A percentile compares a stretch with the other conserved stretches of the same genome.
Conservation (phyloP, 2,329 filamentous ascomycete genomes). For the Penicillium freii region DNA sequence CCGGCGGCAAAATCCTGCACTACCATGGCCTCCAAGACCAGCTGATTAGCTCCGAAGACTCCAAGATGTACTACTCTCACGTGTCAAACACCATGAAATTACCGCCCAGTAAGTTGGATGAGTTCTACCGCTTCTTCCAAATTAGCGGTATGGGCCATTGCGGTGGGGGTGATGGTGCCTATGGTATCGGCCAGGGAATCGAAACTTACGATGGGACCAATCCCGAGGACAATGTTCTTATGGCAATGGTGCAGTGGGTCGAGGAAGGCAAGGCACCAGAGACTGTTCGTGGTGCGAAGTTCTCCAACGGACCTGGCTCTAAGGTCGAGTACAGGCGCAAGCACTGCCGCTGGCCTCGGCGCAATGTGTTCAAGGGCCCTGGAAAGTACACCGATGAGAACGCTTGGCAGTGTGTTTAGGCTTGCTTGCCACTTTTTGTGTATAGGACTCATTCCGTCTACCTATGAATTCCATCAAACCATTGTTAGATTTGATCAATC, state of each 20-base stretch:
- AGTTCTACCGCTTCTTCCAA: constrained; percentile 50
- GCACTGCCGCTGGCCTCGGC: constrained; percentile 46
- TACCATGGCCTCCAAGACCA: constrained; percentile 48
- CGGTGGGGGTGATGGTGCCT: constrained; percentile 41
- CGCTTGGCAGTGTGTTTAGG: constrained; percentile 35
- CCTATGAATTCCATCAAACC: not conserved
- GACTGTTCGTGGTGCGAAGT: constrained; percentile 46
- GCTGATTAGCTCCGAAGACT: constrained; percentile 53
- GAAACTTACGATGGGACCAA: constrained; percentile 23
- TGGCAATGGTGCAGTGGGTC: constrained; percentile 52
- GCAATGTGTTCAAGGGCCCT: constrained; percentile 34
- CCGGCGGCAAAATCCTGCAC: constrained; percentile 43
- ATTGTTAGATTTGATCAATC: too few species aligned
- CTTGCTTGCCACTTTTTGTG: not conserved
- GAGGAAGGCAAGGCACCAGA: constrained; percentile 45
- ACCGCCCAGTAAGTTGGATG: constrained; percentile 34
- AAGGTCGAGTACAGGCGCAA: constrained; percentile 46
- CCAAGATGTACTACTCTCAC: constrained; percentile 53
- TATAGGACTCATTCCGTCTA: fast-evolving
- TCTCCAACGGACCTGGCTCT: constrained; percentile 39
- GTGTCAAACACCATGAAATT: constrained; percentile 42
- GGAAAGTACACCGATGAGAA: constrained; percentile 36
- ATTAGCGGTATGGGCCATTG: constrained; percentile 59
- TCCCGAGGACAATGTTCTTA: constrained; percentile 49
- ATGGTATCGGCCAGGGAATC: constrained; percentile 40